Base-by-base conservation (phyloP, 768 basidiomycete genomes). In the Leccinum incarnatum region DNA sequence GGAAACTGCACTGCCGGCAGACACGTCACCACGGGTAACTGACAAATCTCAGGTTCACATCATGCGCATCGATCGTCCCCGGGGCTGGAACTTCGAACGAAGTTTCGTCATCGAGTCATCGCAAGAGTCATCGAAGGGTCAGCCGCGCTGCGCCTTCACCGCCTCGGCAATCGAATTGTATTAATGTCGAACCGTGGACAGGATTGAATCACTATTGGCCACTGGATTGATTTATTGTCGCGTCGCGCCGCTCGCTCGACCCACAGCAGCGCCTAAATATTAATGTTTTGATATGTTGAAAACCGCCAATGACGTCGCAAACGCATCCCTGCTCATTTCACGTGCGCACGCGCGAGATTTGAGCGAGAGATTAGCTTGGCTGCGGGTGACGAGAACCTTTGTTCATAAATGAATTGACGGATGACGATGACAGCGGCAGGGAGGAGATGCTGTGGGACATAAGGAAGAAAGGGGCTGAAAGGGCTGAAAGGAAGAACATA, bases 21-120 rank as follows among this genome's bases (percentile, higher is more conserved):
- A 46, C 50, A 61, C 45, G 32, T 29, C 58, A 48, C 40, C 40
- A 42, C n/a, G 40, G 40, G 9, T 42, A 42, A 42, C 8, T 42
- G 40, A 42, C 40, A 19, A 42, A 42, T 42, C 40, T 42, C 40
- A 15, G 49, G 49, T 30, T 45, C 42, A 50, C 29, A 15, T 36
- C 15, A 46, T 11, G 52, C 14, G 19, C 10, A 55, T 51, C n/a
- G 46, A 55, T 34, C 32, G 14, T 19, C 12, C 4, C 1, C 21
- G 40, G 40, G 9, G 40, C 40, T 42, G 40, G 17, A n/a, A n/a
- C 42, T 58, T 60, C 61, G 7, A 63, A 45, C n/a, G 21, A 17
- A 25, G 36, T 36, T 32, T 17, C 50, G 9, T 54, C 46, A 23
- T 34, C 45, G 37, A 47, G 21, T 25, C 46, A 21, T 23, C 40